These are phyloP conservation scores for Nemania sp. DNA, from an alignment of 2,329 filamentous ascomycete genomes.

Conservation along the genomic window DNA sequence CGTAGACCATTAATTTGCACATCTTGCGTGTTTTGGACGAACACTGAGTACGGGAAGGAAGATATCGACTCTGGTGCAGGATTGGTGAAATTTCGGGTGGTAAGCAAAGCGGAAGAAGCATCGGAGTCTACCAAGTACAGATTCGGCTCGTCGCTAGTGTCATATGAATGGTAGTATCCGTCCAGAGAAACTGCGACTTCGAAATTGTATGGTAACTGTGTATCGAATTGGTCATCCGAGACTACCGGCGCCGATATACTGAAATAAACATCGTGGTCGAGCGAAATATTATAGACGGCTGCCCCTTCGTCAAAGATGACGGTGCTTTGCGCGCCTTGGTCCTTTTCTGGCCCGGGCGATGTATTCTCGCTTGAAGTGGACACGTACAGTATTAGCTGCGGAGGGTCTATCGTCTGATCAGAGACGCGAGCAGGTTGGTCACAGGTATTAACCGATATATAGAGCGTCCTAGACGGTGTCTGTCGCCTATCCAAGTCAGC, in stretches of 20 bases:
- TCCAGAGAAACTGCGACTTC: constrained; percentile 84
- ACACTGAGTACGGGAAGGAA: constrained; percentile 73
- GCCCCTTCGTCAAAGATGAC: constrained; percentile 69
- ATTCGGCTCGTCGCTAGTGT: constrained; percentile 54
- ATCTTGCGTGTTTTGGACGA: constrained; percentile 67
- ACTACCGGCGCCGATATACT: constrained; percentile 72
- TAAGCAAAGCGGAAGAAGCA: constrained; percentile 73
- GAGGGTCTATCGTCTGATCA: constrained; percentile 54
- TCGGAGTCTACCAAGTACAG: constrained; percentile 87
- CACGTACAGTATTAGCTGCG: constrained; percentile 78
- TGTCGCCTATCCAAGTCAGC: constrained; percentile 32
- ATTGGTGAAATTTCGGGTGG: constrained; percentile 72
- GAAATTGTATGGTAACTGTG: constrained; percentile 68
- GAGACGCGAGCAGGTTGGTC: constrained; percentile 66
- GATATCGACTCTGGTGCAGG: constrained; percentile 55
- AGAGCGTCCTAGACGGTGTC: constrained; percentile 58
- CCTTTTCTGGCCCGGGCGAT: constrained; percentile 64
- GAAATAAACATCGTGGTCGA: constrained; percentile 72
- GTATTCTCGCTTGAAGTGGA: constrained; percentile 67
- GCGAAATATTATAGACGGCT: constrained; percentile 63
- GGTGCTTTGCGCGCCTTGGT: constrained; percentile 48
- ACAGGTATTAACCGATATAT: constrained; percentile 86
- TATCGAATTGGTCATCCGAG: constrained; percentile 58
- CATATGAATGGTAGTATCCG: constrained; percentile 70
- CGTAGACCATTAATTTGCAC: constrained; percentile 68